These are phyloP conservation scores for Aureobasidium subglaciale DNA, from an alignment of 2,329 filamentous ascomycete species.

Conservation along the genomic window DNA sequence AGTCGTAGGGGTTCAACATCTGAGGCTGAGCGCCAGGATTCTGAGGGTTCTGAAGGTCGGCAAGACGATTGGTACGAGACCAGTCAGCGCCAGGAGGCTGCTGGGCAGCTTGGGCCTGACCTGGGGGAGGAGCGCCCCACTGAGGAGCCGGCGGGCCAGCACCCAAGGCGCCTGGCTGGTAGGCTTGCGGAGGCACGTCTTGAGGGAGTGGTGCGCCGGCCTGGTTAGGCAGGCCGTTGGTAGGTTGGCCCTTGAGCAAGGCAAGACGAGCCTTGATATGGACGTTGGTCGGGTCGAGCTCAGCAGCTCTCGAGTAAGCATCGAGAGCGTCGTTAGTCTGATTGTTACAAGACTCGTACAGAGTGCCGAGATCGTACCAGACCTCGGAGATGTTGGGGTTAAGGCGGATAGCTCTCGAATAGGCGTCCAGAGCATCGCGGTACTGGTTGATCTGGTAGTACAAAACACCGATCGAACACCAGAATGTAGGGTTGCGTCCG, in stretches of 20 bases:
- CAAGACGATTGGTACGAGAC: conserved; percentile 58
- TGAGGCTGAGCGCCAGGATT: conserved; percentile 51
- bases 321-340: conserved; percentile 94
- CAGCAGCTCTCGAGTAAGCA: conserved; percentile 88
- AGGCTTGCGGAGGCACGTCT: conserved; percentile 91
- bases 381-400: conserved; percentile 99
- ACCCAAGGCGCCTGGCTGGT: conserved; percentile 68
- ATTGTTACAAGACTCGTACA: conserved; percentile 99
- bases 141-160: conserved; percentile 79
- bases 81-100: conserved; percentile 54
- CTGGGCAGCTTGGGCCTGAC: conserved; percentile 44
- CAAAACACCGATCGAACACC: conserved; percentile 97
- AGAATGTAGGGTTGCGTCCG: conserved; percentile 95
- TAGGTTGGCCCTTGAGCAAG: conserved; percentile 70
- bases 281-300: conserved; percentile 85
- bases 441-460: conserved; percentile 99
- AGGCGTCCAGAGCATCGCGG: conserved; percentile 92
- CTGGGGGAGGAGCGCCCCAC: conserved; percentile 72
- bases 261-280: conserved; percentile 95
- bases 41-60: conserved; percentile 63
- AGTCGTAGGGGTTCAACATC: conserved; percentile 75
- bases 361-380: conserved; percentile 94
- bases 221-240: conserved; percentile 62
- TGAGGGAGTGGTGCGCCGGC: conserved; percentile 80
- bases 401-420: conserved; percentile 89